phyloP scores from a whole-genome alignment of 1,284 basidiomycete species.

The Leccinum pallidistipes region DNA sequence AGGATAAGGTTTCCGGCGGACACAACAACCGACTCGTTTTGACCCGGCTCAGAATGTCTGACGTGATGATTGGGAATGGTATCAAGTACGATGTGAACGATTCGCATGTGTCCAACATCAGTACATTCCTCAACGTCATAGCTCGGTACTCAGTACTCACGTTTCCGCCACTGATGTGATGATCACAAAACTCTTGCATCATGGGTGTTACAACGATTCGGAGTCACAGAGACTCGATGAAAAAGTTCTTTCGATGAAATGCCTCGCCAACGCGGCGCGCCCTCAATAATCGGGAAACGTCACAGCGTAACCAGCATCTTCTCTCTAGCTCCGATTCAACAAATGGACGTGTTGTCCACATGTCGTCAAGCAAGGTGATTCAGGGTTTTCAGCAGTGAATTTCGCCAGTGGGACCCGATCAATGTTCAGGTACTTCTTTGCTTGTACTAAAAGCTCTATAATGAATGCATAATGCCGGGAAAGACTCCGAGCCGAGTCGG shows the following conservation, averaged over 20 bases:
- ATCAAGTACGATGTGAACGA: conserved; percentile 33
- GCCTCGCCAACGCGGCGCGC: conserved; percentile 33
- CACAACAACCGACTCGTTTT: conserved; percentile 27
- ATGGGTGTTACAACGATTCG: conserved; percentile 21
- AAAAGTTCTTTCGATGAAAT: conserved; percentile 42
- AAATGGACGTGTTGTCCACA: conserved; percentile 25
- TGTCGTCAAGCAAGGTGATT: not conserved
- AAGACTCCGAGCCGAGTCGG: not conserved
- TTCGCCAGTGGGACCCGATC: not conserved
- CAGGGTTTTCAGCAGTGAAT: not conserved
- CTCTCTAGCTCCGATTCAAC: conserved; percentile 30
- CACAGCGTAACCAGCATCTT: conserved; percentile 36
- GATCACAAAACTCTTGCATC: conserved; percentile 40
- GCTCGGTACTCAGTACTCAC: conserved; percentile 22
- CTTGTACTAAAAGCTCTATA: not conserved
- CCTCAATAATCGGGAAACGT: conserved; percentile 38
- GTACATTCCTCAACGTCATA: not conserved
- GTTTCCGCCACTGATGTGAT: conserved; percentile 31
- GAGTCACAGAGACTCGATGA: conserved; percentile 27
- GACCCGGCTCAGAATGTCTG: conserved; percentile 28
- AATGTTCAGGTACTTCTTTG: not conserved
- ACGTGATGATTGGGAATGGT: conserved; percentile 42
- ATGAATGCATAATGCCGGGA: not conserved
- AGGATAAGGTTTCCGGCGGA: conserved; percentile 30
- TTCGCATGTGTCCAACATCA: conserved; percentile 8